These are phyloP conservation scores for Dipsacomyces acuminosporus DNA, from an alignment of 371 early-diverging fungal genomes.

Conservation along the genomic window DNA sequence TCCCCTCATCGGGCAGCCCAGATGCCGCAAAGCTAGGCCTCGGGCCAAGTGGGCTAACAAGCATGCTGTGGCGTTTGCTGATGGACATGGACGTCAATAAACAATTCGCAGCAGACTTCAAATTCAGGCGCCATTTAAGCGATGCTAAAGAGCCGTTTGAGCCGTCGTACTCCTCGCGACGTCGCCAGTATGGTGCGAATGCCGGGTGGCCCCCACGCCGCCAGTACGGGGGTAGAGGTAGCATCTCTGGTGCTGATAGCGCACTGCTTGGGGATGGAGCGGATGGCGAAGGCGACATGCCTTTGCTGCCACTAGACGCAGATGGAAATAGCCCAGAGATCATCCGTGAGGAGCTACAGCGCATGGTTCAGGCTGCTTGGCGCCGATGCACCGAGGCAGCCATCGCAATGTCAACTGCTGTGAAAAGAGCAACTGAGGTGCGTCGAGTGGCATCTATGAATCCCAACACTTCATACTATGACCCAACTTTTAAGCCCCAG, in stretches of 20 bases:
- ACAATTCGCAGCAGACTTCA: slow-evolving; percentile 2
- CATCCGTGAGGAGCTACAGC: slow-evolving; percentile 41
- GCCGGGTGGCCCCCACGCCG: slow-evolving; percentile 24
- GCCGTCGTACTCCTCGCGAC: slow-evolving; percentile 15
- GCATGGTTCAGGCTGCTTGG: slow-evolving; percentile 43
- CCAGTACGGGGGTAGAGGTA: slow-evolving; percentile 6
- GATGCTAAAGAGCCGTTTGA: slow-evolving; percentile 6
- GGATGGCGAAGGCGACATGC: slow-evolving; percentile 11
- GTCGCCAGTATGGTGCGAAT: slow-evolving; percentile 21
- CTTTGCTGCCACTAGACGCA: slow-evolving; percentile 25
- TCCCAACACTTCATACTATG: slow-evolving; percentile 27
- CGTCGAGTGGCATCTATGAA: slow-evolving; percentile 28
- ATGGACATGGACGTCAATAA: slow-evolving; percentile 17
- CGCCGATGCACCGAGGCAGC: slow-evolving; percentile 43
- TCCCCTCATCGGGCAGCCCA: neutral
- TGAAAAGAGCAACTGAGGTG: slow-evolving; percentile 26
- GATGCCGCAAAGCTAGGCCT: neutral
- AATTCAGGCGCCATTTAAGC: neutral
- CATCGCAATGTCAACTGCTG: slow-evolving; percentile 34
- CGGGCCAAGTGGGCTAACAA: slow-evolving; percentile 25
- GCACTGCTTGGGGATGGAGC: neutral
- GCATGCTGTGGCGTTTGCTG: slow-evolving; percentile 28
- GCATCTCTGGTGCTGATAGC: neutral
- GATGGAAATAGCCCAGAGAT: slow-evolving; percentile 38
- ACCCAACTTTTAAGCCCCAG: slow-evolving; percentile 42